Conservation (phyloP, 2,329 filamentous ascomycete genomes). For the Colletotrichum orbiculare region DNA sequence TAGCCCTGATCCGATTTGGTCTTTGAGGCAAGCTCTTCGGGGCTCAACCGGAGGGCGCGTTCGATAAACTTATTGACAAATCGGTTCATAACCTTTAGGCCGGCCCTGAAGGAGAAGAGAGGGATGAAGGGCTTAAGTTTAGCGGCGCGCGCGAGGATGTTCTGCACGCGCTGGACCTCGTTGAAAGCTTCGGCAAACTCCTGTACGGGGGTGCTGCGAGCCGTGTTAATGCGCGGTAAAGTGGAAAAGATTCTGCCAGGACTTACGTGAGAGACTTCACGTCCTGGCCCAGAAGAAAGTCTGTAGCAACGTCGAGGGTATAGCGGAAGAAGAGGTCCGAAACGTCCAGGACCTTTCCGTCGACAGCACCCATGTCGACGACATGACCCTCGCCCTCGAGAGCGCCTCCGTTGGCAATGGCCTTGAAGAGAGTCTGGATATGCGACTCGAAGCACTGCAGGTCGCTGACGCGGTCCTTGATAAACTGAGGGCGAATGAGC, state of each 20-base stretch:
- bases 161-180: conserved; percentile 81
- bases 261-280: conserved; percentile 70
- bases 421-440: conserved; percentile 76
- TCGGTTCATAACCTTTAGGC: conserved; percentile 75
- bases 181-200: conserved; percentile 85
- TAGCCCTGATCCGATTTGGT: conserved; percentile 78
- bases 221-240: conserved; percentile 11
- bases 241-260: not conserved
- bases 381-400: conserved; percentile 70
- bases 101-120: conserved; percentile 69
- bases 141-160: conserved; percentile 72
- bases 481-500: conserved; percentile 87
- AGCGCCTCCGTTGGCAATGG: conserved; percentile 69
- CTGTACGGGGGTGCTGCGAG: conserved; percentile 63
- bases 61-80: conserved; percentile 86
- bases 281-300: conserved; percentile 85
- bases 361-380: conserved; percentile 71
- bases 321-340: conserved; percentile 85
- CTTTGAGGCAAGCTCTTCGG: conserved; percentile 78
- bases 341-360: conserved; percentile 75
- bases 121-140: conserved; percentile 73
- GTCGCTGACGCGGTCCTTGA: conserved; percentile 85
- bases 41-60: conserved; percentile 73
- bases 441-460: conserved; percentile 85
- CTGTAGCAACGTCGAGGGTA: conserved; percentile 86